Evolutionary conservation across 352 stramenopile species (phyloP), one percentile per base, ranked within the genome.

Genomic region (Phytophthora macrochlamydospora): DNA sequence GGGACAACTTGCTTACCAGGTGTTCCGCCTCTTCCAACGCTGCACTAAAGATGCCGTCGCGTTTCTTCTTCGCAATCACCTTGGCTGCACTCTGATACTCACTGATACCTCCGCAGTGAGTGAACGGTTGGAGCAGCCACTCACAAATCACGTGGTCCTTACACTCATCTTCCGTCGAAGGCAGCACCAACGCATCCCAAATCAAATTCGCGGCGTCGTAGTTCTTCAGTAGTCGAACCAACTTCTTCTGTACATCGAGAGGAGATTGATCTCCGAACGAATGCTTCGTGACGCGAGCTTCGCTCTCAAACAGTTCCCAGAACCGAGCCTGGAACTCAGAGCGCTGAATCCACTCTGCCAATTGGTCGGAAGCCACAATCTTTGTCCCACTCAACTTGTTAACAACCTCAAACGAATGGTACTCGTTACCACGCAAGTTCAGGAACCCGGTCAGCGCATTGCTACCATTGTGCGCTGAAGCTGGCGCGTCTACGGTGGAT

Each of bases 171-270:
- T 78, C 53, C 38, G 90, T 72, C 44, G 66, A 59, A 12, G 82
- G 78, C 30, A 79, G 56, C 32, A 93, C 73, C 40, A 93, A 65
- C 9, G 69, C 67, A 38, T 91, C 71, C 82, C 83, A 93, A 30
- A 78, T 79, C 0, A 84, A 54, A 43, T 90, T 81, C 1, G 84
- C 84, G 0, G 82, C 82, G 44, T 90, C 81, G 49, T 89, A 90
- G 51, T 89, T 89, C 61, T 90, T 81, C 44, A 93, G 44, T 45
- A 93, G 43, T 6, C 84, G 82, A 33, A 93, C 74, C 12, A 93
- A 51, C 62, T 93, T 93, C 65, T 90, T 90, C 51, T 93, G 84
- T 18, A 90, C 63, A 62, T 87, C 78, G 24, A 90, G 31, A 18
- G 78, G 81, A 30, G 75, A 71, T 44, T 88, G 81, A 4, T 58